Conservation (phyloP, 1,284 basidiomycete genomes). For the Kwoniella shivajii region DNA sequence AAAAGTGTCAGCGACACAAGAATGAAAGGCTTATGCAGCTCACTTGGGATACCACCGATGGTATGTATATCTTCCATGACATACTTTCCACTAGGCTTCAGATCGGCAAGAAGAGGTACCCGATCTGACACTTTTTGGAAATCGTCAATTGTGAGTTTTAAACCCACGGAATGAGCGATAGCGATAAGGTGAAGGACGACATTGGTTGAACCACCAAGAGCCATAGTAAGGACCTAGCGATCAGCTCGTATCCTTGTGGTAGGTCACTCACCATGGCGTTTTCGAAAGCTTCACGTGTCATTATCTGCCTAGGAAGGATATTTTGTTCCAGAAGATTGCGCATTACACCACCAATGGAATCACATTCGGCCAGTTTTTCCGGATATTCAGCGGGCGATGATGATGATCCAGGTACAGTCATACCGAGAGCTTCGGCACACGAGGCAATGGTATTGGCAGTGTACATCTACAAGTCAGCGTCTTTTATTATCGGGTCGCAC, state of each 20-base stretch:
- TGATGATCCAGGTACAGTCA: constrained; percentile 95
- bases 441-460: constrained; percentile 97
- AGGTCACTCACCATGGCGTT: constrained; percentile 74
- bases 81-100: constrained; percentile 93
- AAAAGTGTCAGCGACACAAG: constrained; percentile 8
- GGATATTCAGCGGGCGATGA: constrained; percentile 89
- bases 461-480: constrained; percentile 59
- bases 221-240: constrained; percentile 81
- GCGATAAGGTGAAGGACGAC: constrained; percentile 91
- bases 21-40: constrained; percentile 54
- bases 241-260: background rate
- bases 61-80: constrained; percentile 96
- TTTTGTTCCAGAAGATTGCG: constrained; percentile 84
- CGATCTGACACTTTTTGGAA: constrained; percentile 85
- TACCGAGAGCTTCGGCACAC: constrained; percentile 86
- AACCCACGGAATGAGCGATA: constrained; percentile 86
- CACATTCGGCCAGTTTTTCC: constrained; percentile 77
- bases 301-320: constrained; percentile 90
- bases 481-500: constrained; percentile 40
- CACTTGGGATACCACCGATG: constrained; percentile 79
- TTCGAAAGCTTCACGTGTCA: constrained; percentile 93
- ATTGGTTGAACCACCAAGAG: constrained; percentile 91
- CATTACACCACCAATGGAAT: constrained; percentile 77
- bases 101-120: constrained; percentile 90
- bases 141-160: constrained; percentile 88